A percentile compares a stretch with the other conserved stretches of the same genome.
These are phyloP conservation scores for Dillenia turbinata DNA, from an alignment of 164 flowering plant genomes.

Conservation along the genomic window DNA sequence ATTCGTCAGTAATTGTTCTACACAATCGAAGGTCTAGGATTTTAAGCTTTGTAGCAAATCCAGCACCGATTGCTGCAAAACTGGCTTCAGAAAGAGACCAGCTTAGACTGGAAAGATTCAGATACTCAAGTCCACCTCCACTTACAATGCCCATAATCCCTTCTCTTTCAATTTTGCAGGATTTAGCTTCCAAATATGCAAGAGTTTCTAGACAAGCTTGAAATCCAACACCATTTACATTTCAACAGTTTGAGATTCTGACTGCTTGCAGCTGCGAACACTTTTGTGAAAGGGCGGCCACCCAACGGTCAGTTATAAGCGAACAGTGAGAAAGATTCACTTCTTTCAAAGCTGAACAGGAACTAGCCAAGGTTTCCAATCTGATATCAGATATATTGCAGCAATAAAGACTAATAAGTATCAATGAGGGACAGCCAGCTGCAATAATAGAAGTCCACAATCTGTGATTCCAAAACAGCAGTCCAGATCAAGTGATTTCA, in stretches of 20 bases:
- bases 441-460: slow-evolving; percentile 43
- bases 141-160: slow-evolving; percentile 46
- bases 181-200: slow-evolving; percentile 54
- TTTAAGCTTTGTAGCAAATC: slow-evolving; percentile 41
- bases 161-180: slow-evolving; percentile 51
- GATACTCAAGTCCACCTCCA: slow-evolving; percentile 55
- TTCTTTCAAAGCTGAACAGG: slow-evolving; percentile 36
- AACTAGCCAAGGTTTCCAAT: slow-evolving; percentile 38
- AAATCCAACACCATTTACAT: slow-evolving; percentile 54
- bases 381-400: slow-evolving; percentile 57
- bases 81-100: slow-evolving; percentile 34
- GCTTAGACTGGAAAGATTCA: slow-evolving; percentile 38
- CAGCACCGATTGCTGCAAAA: slow-evolving; percentile 45
- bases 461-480: slow-evolving; percentile 62
- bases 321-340: slow-evolving; percentile 56
- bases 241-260: slow-evolving; percentile 38
- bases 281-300: slow-evolving; percentile 32
- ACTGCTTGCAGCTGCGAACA: slow-evolving; percentile 42
- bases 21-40: slow-evolving; percentile 51
- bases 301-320: slow-evolving; percentile 47
- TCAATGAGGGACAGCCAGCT: slow-evolving; percentile 42
- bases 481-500: slow-evolving; percentile 42
- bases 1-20: slow-evolving; percentile 42
- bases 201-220: slow-evolving; percentile 46
- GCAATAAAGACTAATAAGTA: slow-evolving; percentile 46